Evolutionary conservation across 139 green algal species (phyloP).

Genomic region (Chlamydomonas incerta): DNA sequence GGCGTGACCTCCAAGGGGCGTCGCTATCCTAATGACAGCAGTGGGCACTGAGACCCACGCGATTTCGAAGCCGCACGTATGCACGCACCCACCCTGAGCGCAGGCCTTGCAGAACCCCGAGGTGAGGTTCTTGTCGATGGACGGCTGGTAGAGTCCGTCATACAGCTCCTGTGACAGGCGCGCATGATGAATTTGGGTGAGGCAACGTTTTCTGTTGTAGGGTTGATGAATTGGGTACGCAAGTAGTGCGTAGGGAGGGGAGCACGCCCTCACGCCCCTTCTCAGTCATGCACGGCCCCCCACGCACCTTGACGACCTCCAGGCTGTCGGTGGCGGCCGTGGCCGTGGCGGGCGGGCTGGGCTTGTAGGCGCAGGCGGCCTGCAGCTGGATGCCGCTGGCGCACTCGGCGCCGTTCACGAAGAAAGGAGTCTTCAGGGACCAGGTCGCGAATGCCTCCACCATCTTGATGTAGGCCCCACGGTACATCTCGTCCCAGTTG

Average conservation of each 20-base stretch:
- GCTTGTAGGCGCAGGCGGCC: neutral
- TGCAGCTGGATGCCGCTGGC: neutral
- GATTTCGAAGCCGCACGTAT: too few relatives aligned
- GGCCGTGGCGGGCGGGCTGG: neutral
- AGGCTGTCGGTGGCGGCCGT: neutral
- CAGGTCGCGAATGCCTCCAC: neutral
- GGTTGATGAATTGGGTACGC: too few relatives aligned
- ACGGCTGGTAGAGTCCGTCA: neutral
- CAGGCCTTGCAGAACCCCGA: neutral
- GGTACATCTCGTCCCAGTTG: neutral
- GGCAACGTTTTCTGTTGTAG: too few relatives aligned
- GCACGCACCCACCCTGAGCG: neutral
- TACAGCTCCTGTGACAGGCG: neutral
- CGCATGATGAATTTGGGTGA: too few relatives aligned
- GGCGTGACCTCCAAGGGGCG: too few relatives aligned
- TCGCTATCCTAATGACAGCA: too few relatives aligned
- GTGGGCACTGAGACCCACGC: too few relatives aligned
- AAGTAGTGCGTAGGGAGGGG: too few relatives aligned
- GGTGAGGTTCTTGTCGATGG: too few relatives aligned
- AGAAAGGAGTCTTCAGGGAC: neutral
- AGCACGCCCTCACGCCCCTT: too few relatives aligned
- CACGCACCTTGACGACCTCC: too few relatives aligned
- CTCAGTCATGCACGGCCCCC: too few relatives aligned
- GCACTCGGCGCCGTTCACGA: conserved; percentile 7
- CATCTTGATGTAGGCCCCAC: conserved; percentile 12